Evolutionary conservation across 139 green algal genomes (phyloP), one percentile per base, ranked within the genome.

Genomic region (Coelastrella sp.): DNA sequence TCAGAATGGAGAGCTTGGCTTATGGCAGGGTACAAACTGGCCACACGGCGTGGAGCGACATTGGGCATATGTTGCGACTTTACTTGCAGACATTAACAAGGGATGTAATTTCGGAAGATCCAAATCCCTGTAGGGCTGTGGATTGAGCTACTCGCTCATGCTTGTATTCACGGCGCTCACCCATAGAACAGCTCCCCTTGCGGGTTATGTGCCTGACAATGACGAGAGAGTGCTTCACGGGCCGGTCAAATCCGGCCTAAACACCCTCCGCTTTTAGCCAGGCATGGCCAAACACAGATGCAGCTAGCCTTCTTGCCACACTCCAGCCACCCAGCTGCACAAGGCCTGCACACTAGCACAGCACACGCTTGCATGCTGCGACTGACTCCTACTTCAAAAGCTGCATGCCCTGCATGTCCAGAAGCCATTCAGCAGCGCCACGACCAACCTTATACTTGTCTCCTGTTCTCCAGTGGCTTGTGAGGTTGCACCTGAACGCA

Each of bases 401-500:
- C 32, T 47, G 32, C 32, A 47, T 47, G 32, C 32, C 32, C 32
- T 47, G 32, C 32, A 47, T 2, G 32, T 47, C 32, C 32, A 47
- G 32, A 47, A 47, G 32, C 32, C 32, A 47, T 1, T 47, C 0
- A 47, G 32, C 32, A 47, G 32, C 32, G 0, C 32, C 32, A 47
- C 32, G 7, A 17, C 91, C 64, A 75, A 97, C 95, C 96, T 99
- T 99, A 94, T 97, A 98, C 88, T 97, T 97, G 73, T 90, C 90
- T 54, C 97, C 98, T 14, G 97, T 99, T 58, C 97, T 93, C 95
- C 97, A 98, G 92, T 99, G 98, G 68, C 95, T 97, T 4, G 93
- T 96, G 14, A 94, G 84, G 90, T 99, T 99, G 95, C 97, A 99
- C 73, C 98, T 95, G 94, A 96, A 99, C 8, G 94, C 95, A 20